Evolutionary conservation across 345 rosid genomes (phyloP), one percentile per base, ranked within the genome.

Genomic region (Eucalyptus regnans): DNA sequence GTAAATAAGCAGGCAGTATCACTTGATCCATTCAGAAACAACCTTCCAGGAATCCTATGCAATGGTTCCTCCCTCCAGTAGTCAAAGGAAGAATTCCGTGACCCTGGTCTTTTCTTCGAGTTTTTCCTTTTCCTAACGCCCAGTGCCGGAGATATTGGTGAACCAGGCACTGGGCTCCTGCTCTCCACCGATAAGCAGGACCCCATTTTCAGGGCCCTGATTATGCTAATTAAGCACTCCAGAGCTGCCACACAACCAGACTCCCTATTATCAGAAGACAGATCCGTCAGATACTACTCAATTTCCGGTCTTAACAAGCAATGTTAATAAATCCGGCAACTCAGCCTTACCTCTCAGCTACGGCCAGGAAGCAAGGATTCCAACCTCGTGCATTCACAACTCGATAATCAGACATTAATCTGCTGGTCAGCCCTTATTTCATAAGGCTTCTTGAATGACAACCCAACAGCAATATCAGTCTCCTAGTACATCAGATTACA

Each of bases 201-300:
- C 95, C 99, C 99, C 99, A 98, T 98, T 91, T 94, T 93, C 23
- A 98, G 99, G 99, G 99, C 98, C 99, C 99, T 98, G 99, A 97
- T 93, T 56, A 97, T 94, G 91, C 92, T 92, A 88, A 96, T 89
- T 92, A 98, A 80, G 98, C 99, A 98, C 91, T 98, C 99, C 99
- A 98, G 98, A 95, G 94, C 98, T 94, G 93, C 98, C 92, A 90
- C 87, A 90, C 93, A 94, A 85, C 92, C 91, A 89, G 88, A 89
- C 90, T 98, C 95, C 68, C 94, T 89, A 89, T 90, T 93, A 90
- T 93, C 97, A 83, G 93, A 90, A 87, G 98, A 92, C 46, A 94
- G 91, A 93, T 94, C 94, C 97, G 94, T 95, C 87, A 86, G 90
- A 62, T 62, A 87, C 87, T 52, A 37, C 46, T 76, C 46, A 76